These are phyloP conservation scores for Dimocarpus longan DNA, from an alignment of 345 rosid species.

Conservation along the genomic window DNA sequence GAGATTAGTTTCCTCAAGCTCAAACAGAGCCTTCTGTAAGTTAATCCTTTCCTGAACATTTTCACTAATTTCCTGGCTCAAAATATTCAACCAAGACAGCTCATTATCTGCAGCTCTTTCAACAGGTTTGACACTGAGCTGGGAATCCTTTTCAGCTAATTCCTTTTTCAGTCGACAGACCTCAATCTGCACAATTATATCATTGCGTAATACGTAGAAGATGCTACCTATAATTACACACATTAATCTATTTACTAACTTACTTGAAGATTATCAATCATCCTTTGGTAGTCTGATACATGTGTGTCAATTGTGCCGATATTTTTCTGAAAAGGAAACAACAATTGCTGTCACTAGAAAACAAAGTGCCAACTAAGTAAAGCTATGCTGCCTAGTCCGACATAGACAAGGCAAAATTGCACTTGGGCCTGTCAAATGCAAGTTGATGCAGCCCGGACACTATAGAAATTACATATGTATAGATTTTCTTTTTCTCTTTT, in stretches of 20 bases:
- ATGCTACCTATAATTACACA: background rate
- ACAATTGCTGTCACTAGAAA: slow-evolving; percentile 12
- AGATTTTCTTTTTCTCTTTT: too few species aligned
- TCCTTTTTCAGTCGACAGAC: slow-evolving; percentile 81
- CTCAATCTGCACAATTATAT: slow-evolving; percentile 57
- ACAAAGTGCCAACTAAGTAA: background rate
- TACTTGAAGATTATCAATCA: slow-evolving; percentile 97
- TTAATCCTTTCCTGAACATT: slow-evolving; percentile 93
- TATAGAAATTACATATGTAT: background rate
- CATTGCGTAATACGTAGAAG: slow-evolving; percentile 2
- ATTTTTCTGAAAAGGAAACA: slow-evolving; percentile 62
- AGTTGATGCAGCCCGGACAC: background rate
- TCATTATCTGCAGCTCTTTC: slow-evolving; percentile 83
- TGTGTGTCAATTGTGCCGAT: slow-evolving; percentile 87
- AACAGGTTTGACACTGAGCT: slow-evolving; percentile 65
- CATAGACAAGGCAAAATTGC: background rate
- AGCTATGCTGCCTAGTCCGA: background rate
- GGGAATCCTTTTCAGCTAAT: slow-evolving; percentile 84
- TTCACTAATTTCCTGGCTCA: slow-evolving; percentile 94
- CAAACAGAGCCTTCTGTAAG: slow-evolving; percentile 87
- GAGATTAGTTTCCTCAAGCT: slow-evolving; percentile 89
- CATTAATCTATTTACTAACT: slow-evolving; percentile 21
- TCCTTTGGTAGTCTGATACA: slow-evolving; percentile 91
- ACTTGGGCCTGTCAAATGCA: background rate
- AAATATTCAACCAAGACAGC: slow-evolving; percentile 79